Base-by-base conservation (phyloP, 163 green algal genomes). In the Trebouxia gelatinosa region DNA sequence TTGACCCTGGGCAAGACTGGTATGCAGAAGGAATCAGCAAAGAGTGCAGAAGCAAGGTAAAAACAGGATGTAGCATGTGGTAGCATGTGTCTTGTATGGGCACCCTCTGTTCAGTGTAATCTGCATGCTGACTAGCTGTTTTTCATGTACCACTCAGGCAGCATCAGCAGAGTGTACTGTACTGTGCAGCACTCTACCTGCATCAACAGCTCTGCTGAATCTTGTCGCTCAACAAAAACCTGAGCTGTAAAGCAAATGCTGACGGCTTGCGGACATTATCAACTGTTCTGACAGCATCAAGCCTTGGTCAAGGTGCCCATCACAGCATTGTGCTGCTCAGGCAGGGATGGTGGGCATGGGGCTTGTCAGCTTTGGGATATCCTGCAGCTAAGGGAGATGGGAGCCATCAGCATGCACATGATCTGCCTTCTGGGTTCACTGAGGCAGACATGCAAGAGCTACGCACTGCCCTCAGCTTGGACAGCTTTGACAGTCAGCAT, bases 321-420 rank as follows among this genome's bases (percentile, higher is more conserved):
- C n/a, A n/a, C n/a, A n/a, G n/a, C n/a, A n/a, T n/a, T n/a, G n/a
- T n/a, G n/a, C n/a, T n/a, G n/a, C n/a, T n/a, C 64, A 72, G 29
- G 78, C 76, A 88, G 80, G 80, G 82, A 78, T 92, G 88, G 87
- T 57, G 94, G 51, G 76, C 82, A 5, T 94, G 91, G 88, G 86
- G 89, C 26, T 46, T 94, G 54, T 89, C 90, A 6, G 80, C 82
- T 62, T 75, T 95, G 31, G 74, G 82, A 0, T 88, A 86, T 78
- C 50, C 85, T 0, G 70, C 82, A 17, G 50, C 40, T 79, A 59
- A 66, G 70, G 21, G n/a, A n/a, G n/a, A n/a, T n/a, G n/a, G n/a
- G n/a, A n/a, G n/a, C n/a, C n/a, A n/a, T n/a, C n/a, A 61, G 66
- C 50, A 54, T 66, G 34, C 57, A 0, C 74, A 50, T 9, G 26